A percentile compares a stretch with the other conserved stretches of the same genome.
phyloP scores from a whole-genome alignment of 306 rosid genomes.

The Comarum palustre region DNA sequence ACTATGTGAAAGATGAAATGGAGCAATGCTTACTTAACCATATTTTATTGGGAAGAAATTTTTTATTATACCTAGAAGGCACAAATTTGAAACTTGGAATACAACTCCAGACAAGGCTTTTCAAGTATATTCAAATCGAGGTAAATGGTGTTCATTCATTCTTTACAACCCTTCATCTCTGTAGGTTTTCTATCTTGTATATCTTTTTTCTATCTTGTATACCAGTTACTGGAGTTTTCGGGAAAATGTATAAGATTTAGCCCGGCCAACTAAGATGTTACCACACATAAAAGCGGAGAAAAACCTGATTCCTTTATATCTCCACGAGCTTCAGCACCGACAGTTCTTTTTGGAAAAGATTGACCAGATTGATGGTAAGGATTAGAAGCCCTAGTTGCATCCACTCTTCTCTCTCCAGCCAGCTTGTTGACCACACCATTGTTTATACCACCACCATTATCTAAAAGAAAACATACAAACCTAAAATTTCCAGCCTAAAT shows the following conservation, averaged over 20 bases:
- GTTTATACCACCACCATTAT: constrained; percentile 38
- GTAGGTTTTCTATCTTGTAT: not conserved
- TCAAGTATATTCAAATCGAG: not conserved
- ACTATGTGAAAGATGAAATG: not conserved
- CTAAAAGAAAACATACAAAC: constrained; percentile 21
- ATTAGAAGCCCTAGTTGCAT: constrained; percentile 50
- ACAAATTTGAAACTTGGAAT: not conserved
- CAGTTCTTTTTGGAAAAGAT: constrained; percentile 36
- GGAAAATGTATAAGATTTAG: not conserved
- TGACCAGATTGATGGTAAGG: constrained; percentile 54
- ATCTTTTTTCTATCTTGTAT: not conserved
- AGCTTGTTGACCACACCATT: constrained; percentile 39
- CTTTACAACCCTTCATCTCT: not conserved
- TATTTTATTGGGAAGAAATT: not conserved
- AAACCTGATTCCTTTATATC: constrained; percentile 46
- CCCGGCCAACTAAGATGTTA: constrained; percentile 6
- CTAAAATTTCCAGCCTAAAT: constrained; percentile 22
- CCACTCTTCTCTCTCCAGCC: constrained; percentile 35
- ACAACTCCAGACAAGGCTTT: not conserved
- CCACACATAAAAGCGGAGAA: constrained; percentile 17
- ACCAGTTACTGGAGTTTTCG: not conserved
- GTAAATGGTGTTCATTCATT: not conserved
- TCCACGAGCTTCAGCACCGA: constrained; percentile 29
- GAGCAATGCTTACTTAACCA: not conserved
- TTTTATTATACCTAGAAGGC: not conserved